Evolutionary conservation across 2,329 filamentous ascomycete species (phyloP).

Genomic region (Helotiales sp.): DNA sequence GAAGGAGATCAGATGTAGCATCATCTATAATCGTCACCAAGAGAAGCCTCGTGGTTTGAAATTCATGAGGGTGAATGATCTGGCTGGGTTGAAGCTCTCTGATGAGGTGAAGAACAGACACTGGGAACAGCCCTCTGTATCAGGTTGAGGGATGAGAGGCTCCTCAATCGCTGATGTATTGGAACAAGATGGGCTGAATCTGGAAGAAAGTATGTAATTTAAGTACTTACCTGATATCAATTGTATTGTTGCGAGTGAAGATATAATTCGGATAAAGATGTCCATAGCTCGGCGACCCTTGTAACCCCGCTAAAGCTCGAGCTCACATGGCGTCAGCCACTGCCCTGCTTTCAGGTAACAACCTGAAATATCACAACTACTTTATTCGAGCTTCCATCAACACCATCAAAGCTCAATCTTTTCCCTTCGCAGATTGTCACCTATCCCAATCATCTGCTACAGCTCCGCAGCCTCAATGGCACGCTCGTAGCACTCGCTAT

Average conservation of each 20-base stretch:
- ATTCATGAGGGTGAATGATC: neutral
- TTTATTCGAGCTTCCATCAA: neutral
- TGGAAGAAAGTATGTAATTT: neutral
- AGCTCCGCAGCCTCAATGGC: conserved; percentile 3
- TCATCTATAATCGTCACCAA: neutral
- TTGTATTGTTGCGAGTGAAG: too few species aligned
- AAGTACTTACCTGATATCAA: too few species aligned
- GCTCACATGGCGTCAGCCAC: neutral
- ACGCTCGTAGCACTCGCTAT: neutral
- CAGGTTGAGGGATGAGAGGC: too few species aligned
- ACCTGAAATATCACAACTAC: neutral
- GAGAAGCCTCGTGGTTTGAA: neutral
- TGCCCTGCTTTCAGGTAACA: too few species aligned
- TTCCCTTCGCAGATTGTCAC: neutral
- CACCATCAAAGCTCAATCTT: neutral
- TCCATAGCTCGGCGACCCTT: neutral
- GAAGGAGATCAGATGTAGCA: neutral
- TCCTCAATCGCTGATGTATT: too few species aligned
- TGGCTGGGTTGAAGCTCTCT: neutral
- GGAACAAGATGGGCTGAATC: neutral
- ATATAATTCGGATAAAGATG: too few species aligned
- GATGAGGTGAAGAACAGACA: neutral
- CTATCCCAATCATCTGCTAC: neutral
- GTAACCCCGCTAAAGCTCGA: neutral
- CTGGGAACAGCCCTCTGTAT: neutral